phyloP scores from a whole-genome alignment of 176 grass and related monocot genomes.

The Lolium multiflorum region DNA sequence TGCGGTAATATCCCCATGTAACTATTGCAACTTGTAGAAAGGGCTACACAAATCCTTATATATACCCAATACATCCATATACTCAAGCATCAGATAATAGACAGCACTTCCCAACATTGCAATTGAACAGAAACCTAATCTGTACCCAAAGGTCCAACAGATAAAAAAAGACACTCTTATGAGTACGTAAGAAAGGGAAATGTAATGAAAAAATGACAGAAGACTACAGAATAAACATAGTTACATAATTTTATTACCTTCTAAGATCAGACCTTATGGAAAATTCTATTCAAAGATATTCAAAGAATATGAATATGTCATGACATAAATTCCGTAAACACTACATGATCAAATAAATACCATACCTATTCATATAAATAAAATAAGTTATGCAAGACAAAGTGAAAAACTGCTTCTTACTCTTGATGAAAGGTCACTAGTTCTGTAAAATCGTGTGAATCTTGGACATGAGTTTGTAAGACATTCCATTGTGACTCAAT shows the following conservation, averaged over 20 bases:
- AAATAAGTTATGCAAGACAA: neutral
- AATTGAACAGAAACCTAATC: neutral
- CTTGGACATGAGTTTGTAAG: conserved; percentile 91
- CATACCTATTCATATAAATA: neutral
- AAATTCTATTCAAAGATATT: neutral
- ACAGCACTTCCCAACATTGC: neutral
- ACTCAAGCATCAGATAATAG: conserved; percentile 12
- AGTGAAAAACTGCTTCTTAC: conserved; percentile 52
- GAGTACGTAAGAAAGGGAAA: neutral
- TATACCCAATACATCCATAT: neutral
- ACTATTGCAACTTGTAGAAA: conserved; percentile 2
- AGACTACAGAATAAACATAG: neutral
- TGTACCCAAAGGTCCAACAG: neutral
- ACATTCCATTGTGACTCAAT: conserved; percentile 99
- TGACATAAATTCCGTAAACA: neutral
- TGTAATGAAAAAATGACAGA: neutral
- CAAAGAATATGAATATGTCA: neutral
- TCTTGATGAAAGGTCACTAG: conserved; percentile 98
- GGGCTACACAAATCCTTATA: neutral
- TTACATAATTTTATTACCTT: neutral
- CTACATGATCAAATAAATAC: neutral
- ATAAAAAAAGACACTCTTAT: neutral
- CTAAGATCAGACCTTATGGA: neutral
- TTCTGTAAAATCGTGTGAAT: conserved; percentile 99
- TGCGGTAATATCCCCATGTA: conserved; percentile 2